Evolutionary conservation across 495 filamentous ascomycete species (phyloP).

Genomic region (Aspergillus indologenus): DNA sequence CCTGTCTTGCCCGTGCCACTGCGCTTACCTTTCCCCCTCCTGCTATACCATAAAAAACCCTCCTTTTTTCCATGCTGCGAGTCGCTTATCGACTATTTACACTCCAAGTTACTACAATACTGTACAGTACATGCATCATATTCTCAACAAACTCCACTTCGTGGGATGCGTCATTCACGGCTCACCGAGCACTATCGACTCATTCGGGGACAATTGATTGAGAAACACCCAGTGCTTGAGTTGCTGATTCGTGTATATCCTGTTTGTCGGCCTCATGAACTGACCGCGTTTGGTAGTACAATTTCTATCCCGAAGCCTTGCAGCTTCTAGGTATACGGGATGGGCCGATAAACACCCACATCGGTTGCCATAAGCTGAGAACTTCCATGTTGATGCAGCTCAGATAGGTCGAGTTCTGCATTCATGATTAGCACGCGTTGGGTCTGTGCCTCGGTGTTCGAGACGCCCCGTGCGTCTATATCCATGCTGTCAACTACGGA

Average conservation of each 20-base stretch:
- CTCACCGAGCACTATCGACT: neutral
- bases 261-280: neutral
- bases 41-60: neutral
- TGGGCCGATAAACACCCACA: neutral
- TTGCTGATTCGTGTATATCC: neutral
- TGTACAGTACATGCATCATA: neutral
- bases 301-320: neutral
- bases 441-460: neutral
- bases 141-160: neutral
- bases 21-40: neutral
- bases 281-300: constrained; percentile 4
- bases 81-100: neutral
- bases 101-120: neutral
- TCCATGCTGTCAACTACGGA: neutral
- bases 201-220: neutral
- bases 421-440: neutral
- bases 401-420: neutral
- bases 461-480: neutral
- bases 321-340: neutral
- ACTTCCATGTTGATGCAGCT: neutral
- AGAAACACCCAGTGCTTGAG: neutral
- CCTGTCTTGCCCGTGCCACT: no score
- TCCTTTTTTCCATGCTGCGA: neutral
- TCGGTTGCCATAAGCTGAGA: neutral
- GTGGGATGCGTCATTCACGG: neutral